A percentile compares a stretch with the other conserved stretches of the same genome.
phyloP scores from a whole-genome alignment of 108 stramenopile species.

The Nannochloropsis gaditana region DNA sequence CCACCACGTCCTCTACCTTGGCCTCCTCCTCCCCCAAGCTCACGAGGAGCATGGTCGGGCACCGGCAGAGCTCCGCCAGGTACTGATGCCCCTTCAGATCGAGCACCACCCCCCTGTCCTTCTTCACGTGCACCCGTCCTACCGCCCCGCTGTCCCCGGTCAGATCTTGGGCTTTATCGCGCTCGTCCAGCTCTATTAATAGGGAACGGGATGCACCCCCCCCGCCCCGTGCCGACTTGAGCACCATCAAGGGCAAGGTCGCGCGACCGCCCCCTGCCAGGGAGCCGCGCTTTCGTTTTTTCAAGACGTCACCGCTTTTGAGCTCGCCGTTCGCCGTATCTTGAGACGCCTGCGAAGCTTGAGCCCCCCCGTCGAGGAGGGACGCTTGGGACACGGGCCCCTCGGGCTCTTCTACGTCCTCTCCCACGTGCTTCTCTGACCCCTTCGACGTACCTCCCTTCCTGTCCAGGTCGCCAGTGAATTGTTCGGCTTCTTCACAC shows the following conservation, averaged over 20 bases:
- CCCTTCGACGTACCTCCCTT: too few species aligned
- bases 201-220: background rate
- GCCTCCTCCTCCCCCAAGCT: background rate
- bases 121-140: conserved; percentile 15
- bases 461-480: too few species aligned
- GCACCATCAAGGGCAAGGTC: background rate
- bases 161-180: background rate
- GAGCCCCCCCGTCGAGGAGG: too few species aligned
- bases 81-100: conserved; percentile 15
- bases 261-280: background rate
- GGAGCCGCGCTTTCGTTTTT: background rate
- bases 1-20: background rate
- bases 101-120: background rate
- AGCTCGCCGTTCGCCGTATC: background rate
- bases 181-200: background rate
- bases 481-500: too few species aligned
- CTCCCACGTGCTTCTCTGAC: too few species aligned
- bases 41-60: background rate
- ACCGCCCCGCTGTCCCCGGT: background rate
- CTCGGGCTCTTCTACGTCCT: too few species aligned
- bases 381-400: too few species aligned
- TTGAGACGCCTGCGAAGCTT: background rate
- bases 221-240: background rate
- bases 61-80: background rate
- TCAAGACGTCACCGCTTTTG: background rate